Evolutionary conservation across 208 protist genomes (phyloP).

Genomic region (Phytomonas francai): DNA sequence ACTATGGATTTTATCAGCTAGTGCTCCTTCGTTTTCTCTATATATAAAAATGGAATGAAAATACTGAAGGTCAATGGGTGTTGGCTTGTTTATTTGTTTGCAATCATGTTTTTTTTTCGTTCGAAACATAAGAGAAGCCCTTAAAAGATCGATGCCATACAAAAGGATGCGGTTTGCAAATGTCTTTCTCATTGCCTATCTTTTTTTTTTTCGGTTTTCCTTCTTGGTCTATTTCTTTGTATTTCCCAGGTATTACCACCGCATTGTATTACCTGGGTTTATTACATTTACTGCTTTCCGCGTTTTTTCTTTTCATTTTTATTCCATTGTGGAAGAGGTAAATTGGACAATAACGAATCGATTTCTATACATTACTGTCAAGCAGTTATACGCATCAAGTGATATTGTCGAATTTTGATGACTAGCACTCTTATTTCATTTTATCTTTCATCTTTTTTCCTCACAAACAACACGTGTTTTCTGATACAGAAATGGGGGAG

Average conservation of each 20-base stretch:
- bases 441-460: conserved; percentile 7
- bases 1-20: too few relatives aligned
- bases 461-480: conserved; percentile 3
- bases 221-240: conserved; percentile 3
- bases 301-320: conserved; percentile 6
- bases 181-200: background rate
- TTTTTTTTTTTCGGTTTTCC: conserved; percentile 11
- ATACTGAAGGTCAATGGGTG: too few relatives aligned
- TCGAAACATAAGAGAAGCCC: too few relatives aligned
- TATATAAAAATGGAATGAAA: too few relatives aligned
- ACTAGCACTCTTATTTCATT: background rate
- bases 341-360: background rate
- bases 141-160: too few relatives aligned
- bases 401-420: background rate
- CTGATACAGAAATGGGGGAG: background rate
- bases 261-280: too few relatives aligned
- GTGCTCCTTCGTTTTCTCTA: too few relatives aligned
- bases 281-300: too few relatives aligned
- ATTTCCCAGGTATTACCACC: background rate
- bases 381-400: background rate
- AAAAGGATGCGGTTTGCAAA: background rate
- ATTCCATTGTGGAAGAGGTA: too few relatives aligned
- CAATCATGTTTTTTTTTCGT: background rate
- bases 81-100: conserved; percentile 7
- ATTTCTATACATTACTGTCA: conserved; percentile 1